Conservation (phyloP, 2,329 filamentous ascomycete species). For the Sarocladium brachiariae region DNA sequence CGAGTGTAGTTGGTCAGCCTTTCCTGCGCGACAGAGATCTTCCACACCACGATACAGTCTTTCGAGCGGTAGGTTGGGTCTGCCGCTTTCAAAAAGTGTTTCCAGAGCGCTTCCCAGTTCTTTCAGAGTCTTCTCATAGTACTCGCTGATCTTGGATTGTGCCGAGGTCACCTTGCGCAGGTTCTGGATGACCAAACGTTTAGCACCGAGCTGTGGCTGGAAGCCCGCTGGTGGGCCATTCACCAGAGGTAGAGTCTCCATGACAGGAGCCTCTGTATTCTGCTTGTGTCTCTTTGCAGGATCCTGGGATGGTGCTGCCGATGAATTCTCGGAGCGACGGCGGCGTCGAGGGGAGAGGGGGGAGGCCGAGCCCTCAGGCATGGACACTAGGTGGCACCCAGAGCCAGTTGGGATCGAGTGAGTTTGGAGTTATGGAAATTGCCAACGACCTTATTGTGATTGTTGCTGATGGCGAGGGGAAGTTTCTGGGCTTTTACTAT, state of each 20-base stretch:
- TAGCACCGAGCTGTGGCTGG: constrained; percentile 69
- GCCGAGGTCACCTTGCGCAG: constrained; percentile 53
- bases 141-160: constrained; percentile 60
- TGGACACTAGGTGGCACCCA: not conserved
- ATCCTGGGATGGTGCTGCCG: constrained; percentile 5
- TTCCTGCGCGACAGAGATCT: constrained; percentile 77
- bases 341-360: constrained; percentile 6
- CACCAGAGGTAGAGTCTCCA: constrained; percentile 20
- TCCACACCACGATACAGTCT: constrained; percentile 86
- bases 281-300: constrained; percentile 26
- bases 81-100: constrained; percentile 61
- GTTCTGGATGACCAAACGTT: constrained; percentile 91
- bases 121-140: constrained; percentile 68
- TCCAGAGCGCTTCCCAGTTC: constrained; percentile 69
- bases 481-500: too few species aligned
- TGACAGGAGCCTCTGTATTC: constrained; percentile 17
- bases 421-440: not conserved
- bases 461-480: not conserved
- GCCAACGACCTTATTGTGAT: not conserved
- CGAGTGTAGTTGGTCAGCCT: constrained; percentile 60
- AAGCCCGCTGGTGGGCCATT: constrained; percentile 25
- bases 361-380: constrained; percentile 3
- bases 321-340: constrained; percentile 1
- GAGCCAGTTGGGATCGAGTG: not conserved
- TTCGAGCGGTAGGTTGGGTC: constrained; percentile 70